phyloP scores from a whole-genome alignment of 177 flowering plant species.

The Vitis hybrid region DNA sequence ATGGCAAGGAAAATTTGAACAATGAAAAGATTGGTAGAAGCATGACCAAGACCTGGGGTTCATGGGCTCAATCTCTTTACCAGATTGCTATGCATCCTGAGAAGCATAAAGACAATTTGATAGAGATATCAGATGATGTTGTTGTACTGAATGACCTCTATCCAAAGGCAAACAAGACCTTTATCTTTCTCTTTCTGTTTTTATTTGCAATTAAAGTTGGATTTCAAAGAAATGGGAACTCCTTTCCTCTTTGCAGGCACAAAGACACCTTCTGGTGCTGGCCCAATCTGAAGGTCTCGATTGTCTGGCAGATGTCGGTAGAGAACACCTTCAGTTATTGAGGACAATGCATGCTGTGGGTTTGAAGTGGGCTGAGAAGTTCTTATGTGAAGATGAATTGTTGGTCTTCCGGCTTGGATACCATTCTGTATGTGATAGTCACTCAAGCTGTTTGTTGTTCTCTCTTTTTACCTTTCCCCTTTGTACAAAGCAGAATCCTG shows the following conservation, averaged over 20 bases:
- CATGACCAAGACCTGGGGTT: slow-evolving; percentile 53
- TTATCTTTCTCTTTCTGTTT: not conserved
- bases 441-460: not conserved
- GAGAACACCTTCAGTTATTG: slow-evolving; percentile 61
- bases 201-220: not conserved
- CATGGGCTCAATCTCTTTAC: slow-evolving; percentile 83
- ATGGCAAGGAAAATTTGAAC: slow-evolving; percentile 12
- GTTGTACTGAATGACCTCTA: slow-evolving; percentile 80
- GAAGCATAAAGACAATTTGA: slow-evolving; percentile 44
- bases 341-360: slow-evolving; percentile 72
- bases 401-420: slow-evolving; percentile 85
- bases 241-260: slow-evolving; percentile 50
- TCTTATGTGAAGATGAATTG: slow-evolving; percentile 55
- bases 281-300: slow-evolving; percentile 71
- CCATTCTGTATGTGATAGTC: slow-evolving; percentile 65
- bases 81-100: slow-evolving; percentile 76
- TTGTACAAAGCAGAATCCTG: not conserved
- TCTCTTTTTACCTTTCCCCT: not conserved
- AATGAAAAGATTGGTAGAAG: slow-evolving; percentile 19
- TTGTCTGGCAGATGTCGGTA: slow-evolving; percentile 57
- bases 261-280: slow-evolving; percentile 67
- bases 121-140: slow-evolving; percentile 62
- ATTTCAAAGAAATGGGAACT: not conserved
- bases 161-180: slow-evolving; percentile 60
- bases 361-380: slow-evolving; percentile 64